phyloP scores from a whole-genome alignment of 768 basidiomycete species.

The Gloeopeniophorella convolvens region DNA sequence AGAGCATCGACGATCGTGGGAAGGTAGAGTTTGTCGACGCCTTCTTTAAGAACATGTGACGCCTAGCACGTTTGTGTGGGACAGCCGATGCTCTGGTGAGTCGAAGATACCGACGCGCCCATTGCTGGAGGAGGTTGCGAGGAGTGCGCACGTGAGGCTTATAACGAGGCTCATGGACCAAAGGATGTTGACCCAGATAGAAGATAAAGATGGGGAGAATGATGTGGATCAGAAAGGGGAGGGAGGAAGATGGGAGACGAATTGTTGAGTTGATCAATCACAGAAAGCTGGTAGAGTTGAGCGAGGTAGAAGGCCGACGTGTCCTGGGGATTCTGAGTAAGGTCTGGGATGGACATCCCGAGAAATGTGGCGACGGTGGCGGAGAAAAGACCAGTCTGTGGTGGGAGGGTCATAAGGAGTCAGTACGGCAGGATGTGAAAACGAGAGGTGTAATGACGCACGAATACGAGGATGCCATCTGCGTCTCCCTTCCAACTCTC shows the following conservation, averaged over 20 bases:
- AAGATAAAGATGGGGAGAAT: neutral
- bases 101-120: neutral
- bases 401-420: neutral
- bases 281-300: neutral
- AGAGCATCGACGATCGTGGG: neutral
- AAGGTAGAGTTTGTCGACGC: neutral
- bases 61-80: neutral
- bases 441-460: neutral
- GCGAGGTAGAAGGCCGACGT: too few relatives aligned
- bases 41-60: neutral
- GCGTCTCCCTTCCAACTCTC: neutral
- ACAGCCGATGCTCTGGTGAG: neutral
- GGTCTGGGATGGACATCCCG: neutral
- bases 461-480: neutral
- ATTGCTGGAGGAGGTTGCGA: neutral
- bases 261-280: neutral
- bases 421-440: neutral
- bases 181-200: conserved; percentile 1
- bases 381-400: neutral
- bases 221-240: neutral
- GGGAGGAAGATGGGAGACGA: neutral
- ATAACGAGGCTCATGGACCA: conserved; percentile 4
- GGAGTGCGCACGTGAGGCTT: neutral
- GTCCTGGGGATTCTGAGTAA: neutral
- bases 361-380: neutral